Evolutionary conservation across 2,329 filamentous ascomycete species (phyloP), one percentile per base, ranked within the genome.

Genomic region (Curvularia sp.): DNA sequence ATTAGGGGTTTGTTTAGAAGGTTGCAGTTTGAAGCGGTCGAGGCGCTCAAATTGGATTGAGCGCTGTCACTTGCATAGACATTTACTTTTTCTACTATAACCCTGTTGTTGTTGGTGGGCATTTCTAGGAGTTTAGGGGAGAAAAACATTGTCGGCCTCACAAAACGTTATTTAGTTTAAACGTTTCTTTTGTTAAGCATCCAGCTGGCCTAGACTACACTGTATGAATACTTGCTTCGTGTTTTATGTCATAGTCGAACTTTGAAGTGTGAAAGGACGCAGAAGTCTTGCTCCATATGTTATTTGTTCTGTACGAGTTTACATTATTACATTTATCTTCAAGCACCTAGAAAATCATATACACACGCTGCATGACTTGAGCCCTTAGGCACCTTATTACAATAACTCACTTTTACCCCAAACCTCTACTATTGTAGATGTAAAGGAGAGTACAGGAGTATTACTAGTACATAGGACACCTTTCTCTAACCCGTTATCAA

Each of bases 21-120:
- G 58, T 47, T 71, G 62, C 71, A 74, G 49, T 69, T 71, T 62
- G 63, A 64, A 15, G 62, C 57, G 0, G 68, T 66, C 0, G 61
- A 68, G 44, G 61, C 68, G 44, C 24, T 69, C 26, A 61, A 56
- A 51, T 15, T 58, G 58, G 49, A 51, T 31, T 58, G 31, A 58
- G 7, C n/a, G 10, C 1, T 28, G 8, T 22, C 9, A 39, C 15
- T 22, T 9, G 30, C 30, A 31, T 31, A 4, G 12, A n/a, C 13
- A n/a, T 31, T 20, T 15, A 4, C 1, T 20, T 44, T 9, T 56
- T 50, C 26, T 38, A 12, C 33, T 48, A 4, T 5, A 10, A 20
- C 18, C 20, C 13, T 18, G 39, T 42, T 35, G 39, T 42, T 35
- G 18, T 48, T 18, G 33, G 42, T 51, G 4, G 10, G 49, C 42